phyloP scores from a whole-genome alignment of 2,329 filamentous ascomycete genomes.

The Colletotrichum eremochloae region DNA sequence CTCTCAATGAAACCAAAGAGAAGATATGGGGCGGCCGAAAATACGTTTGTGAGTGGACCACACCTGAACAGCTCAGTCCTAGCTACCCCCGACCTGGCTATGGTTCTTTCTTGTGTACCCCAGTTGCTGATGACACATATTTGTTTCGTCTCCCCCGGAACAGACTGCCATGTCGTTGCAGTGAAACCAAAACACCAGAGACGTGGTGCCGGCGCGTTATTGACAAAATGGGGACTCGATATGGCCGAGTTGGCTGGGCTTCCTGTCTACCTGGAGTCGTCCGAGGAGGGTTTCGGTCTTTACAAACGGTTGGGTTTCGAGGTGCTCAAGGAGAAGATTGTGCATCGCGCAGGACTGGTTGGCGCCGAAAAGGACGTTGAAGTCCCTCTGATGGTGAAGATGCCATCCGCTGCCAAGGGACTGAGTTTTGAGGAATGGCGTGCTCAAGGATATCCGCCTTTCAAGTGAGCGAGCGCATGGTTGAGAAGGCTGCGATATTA shows the following conservation, averaged over 20 bases:
- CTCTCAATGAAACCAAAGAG: constrained; percentile 57
- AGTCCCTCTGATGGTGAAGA: constrained; percentile 58
- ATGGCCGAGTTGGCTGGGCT: constrained; percentile 52
- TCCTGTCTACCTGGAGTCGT: constrained; percentile 62
- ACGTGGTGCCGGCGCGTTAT: constrained; percentile 56
- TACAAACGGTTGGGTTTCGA: constrained; percentile 62
- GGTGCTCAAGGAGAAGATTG: constrained; percentile 54
- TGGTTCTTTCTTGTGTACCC: constrained; percentile 11
- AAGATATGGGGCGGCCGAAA: constrained; percentile 55
- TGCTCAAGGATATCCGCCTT: constrained; percentile 39
- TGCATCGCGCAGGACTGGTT: constrained; percentile 54
- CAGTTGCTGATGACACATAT: constrained; percentile 31
- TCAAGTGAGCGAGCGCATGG: constrained; percentile 24
- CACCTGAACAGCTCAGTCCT: constrained; percentile 5
- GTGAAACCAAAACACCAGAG: constrained; percentile 59
- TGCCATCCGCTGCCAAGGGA: constrained; percentile 52
- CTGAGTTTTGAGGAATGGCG: constrained; percentile 54
- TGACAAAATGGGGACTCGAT: constrained; percentile 57
- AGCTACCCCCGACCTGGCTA: constrained; percentile 15
- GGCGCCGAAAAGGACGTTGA: constrained; percentile 53
- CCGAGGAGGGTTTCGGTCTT: constrained; percentile 54
- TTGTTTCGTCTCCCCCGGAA: constrained; percentile 4
- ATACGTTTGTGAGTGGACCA: constrained; percentile 56
- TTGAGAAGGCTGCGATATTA: constrained; percentile 5
- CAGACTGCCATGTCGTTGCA: constrained; percentile 58